Evolutionary conservation across 805 yeast genomes (phyloP), one percentile per base, ranked within the genome.

Genomic region (Blastobotrys americana): DNA sequence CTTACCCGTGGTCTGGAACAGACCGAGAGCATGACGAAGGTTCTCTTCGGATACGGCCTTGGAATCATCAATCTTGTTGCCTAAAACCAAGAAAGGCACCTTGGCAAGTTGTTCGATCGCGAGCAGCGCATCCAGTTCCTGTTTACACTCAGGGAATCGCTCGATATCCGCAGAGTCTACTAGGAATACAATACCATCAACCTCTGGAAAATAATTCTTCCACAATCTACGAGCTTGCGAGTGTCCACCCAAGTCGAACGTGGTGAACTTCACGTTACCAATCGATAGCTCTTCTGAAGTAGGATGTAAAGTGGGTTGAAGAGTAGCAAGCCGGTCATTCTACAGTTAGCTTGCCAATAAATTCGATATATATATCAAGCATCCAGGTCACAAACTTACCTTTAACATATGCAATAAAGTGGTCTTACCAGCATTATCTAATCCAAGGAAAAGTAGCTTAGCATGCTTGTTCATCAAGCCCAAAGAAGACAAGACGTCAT

Each of bases 171-270:
- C 97, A 45, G 95, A 94, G 65, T 93, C 99, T 25, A 93, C 97
- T 48, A 93, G 73, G 67, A 84, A 93, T 25, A 93, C 97, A 55
- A 93, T 93, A 45, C 97, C 98, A 66, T 88, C 85, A 41, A 93
- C 99, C 70, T 93, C 99, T 48, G 99, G 99, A 82, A 93, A 93
- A 68, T 93, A 93, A 66, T 93, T 97, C 65, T 89, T 89, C 99
- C 99, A 93, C 63, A 93, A 80, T 70, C 98, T 87, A 71, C 99
- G 89, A 41, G 99, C 97, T 70, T 90, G 97, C 66, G 78, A 82
- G 72, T 93, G 99, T 37, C 99, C 99, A 68, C 99, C 99, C 57
- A 93, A 76, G 67, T 93, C 99, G 59, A 93, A 93, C 22, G 99
- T 93, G 49, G 99, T 93, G 76, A 93, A 93, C 66, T 90, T 82